Conservation (phyloP, 768 basidiomycete genomes). For the Mrakia gelida region DNA sequence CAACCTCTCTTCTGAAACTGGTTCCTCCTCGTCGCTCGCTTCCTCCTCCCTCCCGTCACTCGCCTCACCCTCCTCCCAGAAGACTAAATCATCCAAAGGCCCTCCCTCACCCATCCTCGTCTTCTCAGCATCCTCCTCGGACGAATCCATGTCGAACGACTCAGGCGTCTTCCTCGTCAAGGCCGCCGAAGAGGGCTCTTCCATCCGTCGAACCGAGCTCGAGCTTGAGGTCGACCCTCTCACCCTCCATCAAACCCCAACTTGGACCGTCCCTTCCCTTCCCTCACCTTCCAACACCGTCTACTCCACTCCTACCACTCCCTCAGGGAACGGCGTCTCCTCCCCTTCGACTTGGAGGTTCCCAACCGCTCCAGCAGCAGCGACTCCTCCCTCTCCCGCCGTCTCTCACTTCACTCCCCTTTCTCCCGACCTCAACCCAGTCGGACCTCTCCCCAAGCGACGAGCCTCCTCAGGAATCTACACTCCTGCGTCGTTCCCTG, state of each 20-base stretch:
- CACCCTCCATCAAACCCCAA: background rate
- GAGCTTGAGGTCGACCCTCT: background rate
- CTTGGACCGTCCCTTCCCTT: background rate
- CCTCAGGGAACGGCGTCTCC: background rate
- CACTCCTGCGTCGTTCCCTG: background rate
- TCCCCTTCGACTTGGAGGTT: background rate
- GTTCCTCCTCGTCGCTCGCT: background rate
- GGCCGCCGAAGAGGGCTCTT: background rate
- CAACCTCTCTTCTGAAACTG: background rate
- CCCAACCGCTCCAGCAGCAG: background rate
- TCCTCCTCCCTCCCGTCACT: background rate
- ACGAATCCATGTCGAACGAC: background rate
- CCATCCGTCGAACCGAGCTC: background rate
- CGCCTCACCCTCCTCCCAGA: background rate
- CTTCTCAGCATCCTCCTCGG: background rate
- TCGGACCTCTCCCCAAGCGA: background rate
- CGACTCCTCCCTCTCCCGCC: conserved; percentile 2
- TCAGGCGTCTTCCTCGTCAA: background rate
- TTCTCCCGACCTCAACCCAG: background rate
- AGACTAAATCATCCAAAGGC: background rate
- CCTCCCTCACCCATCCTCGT: background rate
- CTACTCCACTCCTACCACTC: background rate
- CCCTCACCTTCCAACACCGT: background rate
- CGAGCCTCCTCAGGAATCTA: background rate
- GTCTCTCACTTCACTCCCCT: background rate